Evolutionary conservation across 2,329 filamentous ascomycete genomes (phyloP), one percentile per base, ranked within the genome.

Genomic region (Cladosporium sp.): DNA sequence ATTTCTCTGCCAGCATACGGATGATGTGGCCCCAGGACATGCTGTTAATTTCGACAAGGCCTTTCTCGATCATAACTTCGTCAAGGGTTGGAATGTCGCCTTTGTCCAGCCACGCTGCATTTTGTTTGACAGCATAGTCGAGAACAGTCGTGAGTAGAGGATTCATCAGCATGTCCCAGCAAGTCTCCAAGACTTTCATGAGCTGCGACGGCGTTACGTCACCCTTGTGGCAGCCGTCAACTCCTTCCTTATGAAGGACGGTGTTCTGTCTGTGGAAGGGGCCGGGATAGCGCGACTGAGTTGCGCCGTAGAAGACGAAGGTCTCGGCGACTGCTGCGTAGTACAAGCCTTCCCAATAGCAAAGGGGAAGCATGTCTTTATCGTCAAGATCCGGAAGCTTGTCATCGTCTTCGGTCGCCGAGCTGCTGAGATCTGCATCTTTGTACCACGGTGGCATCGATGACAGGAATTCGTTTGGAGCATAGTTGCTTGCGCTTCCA

Each of bases 301-400:
- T 46, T 16, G 54, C 55, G 1, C 29, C 7, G 35, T 61, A 59
- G 4, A 60, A 29, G 3, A 29, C 20, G 7, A 45, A 50, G 18
- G 60, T 55, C 41, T 61, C 57, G 6, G 56, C 56, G 5, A 49
- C 16, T 3, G 59, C 38, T 4, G 52, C 57, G 35, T 59, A 57
- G 39, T 57, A 62, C 0, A 60, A 27, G 9, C 46, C 43, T 9
- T 61, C 56, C 55, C 55, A 57, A 13, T 43, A 18, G 4, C 43
- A 27, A 11, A 55, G 43, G 7, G 55, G 50, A 1, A 55, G 40
- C 30, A 33, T 36, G n/a, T 39, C 22, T 3, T 11, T 15, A 9
- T 40, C 20, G n/a, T 36, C 9, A 12, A 55, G 25, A 2, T 22
- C 9, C 15, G 50, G 42, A 19, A 50, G 48, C 13, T 50, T 18